Conservation (phyloP, 148 eudicot genomes). For the Beta vulgaris region DNA sequence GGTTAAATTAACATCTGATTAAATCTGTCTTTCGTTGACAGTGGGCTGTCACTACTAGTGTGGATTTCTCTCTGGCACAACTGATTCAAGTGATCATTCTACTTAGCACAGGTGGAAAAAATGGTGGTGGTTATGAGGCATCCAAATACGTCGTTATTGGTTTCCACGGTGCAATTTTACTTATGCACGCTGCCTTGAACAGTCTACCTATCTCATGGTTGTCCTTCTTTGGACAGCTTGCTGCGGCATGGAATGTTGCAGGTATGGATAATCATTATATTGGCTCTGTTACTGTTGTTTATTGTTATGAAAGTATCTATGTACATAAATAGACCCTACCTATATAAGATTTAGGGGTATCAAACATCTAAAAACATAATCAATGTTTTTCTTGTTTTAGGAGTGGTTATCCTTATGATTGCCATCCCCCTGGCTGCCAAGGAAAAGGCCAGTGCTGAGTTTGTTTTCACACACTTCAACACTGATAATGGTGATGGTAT, state of each 20-base stretch:
- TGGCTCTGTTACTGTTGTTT: not conserved
- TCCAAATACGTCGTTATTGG: slow-evolving; percentile 81
- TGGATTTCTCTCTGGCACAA: slow-evolving; percentile 86
- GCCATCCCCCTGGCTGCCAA: slow-evolving; percentile 72
- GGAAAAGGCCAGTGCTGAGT: slow-evolving; percentile 70
- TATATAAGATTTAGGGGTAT: not conserved
- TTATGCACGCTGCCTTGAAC: slow-evolving; percentile 73
- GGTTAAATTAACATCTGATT: slow-evolving; percentile 2
- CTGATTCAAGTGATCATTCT: slow-evolving; percentile 83
- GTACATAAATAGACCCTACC: not conserved
- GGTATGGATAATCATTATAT: slow-evolving; percentile 37
- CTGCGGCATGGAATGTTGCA: slow-evolving; percentile 82
- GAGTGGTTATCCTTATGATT: slow-evolving; percentile 94
- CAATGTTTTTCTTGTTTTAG: slow-evolving; percentile 31
- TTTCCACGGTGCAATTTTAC: slow-evolving; percentile 69
- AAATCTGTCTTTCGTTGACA: slow-evolving; percentile 37
- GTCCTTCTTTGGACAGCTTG: slow-evolving; percentile 84
- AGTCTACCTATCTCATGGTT: slow-evolving; percentile 82
- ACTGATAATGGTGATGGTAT: slow-evolving; percentile 71
- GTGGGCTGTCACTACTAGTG: slow-evolving; percentile 98
- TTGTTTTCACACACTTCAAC: slow-evolving; percentile 93
- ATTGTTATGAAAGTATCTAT: not conserved
- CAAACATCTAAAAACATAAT: not conserved
- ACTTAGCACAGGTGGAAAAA: slow-evolving; percentile 85
- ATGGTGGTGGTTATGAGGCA: slow-evolving; percentile 87